Evolutionary conservation across 1,139 yeast genomes (phyloP), one percentile per base, ranked within the genome.

Genomic region (Zygoascus hellenicus): DNA sequence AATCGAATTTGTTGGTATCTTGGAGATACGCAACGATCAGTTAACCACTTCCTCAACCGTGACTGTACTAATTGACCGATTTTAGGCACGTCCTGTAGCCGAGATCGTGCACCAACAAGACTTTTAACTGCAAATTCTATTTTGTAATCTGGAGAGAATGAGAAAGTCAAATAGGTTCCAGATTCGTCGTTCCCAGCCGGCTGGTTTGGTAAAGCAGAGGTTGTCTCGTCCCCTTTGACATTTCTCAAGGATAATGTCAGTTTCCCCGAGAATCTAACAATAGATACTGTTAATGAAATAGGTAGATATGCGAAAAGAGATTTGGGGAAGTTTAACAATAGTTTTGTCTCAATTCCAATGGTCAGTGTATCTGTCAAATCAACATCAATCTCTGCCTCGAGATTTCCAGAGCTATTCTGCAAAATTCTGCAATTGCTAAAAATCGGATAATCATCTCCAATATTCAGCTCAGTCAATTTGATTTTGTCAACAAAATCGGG

Each of bases 371-470:
- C 99, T 9, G 94, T 80, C 44, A 94, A 70, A 62, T 90, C 97
- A 35, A 92, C 95, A 63, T 92, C 97, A 43, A 94, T 90, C 54
- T 85, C 89, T 0, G 96, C 97, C 62, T 92, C 97, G 26, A 69
- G 57, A 16, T 43, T 42, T 2, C 64, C 58, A 11, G 80, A 80
- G 10, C 67, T 63, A 14, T 56, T 56, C 14, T 34, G 46, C 36
- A 38, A 31, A 26, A 94, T 86, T 43, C 95, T 76, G 66, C 99
- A 92, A 63, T 94, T 92, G 51, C 96, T 84, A 62, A 92, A 86
- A 43, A 92, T 87, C 1, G 99, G 99, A 61, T 83, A 94, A 63
- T 90, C 97, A 61, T 89, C 88, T 34, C 99, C 99, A 50, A 92
- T 82, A 60, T 90, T 94, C 29, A 92, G 78, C 58, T 90, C 97